Base-by-base conservation (phyloP, 306 rosid genomes). In the Ammopiptanthus mongolicus region DNA sequence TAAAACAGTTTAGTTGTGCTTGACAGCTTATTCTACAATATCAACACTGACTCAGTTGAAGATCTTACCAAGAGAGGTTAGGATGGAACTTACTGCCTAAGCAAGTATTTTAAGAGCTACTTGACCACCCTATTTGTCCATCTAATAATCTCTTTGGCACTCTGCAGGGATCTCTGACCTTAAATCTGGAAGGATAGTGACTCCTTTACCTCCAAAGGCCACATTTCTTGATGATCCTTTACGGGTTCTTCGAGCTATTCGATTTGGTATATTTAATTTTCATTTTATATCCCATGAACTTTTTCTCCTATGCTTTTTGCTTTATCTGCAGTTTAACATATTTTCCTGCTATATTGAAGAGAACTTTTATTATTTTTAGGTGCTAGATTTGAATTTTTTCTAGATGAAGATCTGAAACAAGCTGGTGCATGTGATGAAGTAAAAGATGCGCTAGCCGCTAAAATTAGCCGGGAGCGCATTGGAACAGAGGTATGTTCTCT, bases 211-310 rank as follows among this genome's bases (percentile, higher is more conserved):
- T 33, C 86, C 98, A 3, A 87, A 88, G 80, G 83, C 77, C 69
- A 95, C 98, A 46, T 95, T 95, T 86, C 83, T 91, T 89, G 97
- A 95, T 78, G 97, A 95, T 83, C 97, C 97, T 5, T 85, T 95
- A 39, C 89, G 97, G 75, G 98, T 91, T 80, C 96, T 91, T 75
- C 88, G 98, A 70, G 97, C 98, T 71, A 88, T 95, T 84, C 91
- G 98, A 31, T 95, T 95, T 77, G 93, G 97, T 95, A 87, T 46
- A 52, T 51, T 13, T 47, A 41, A 39, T 73, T 55, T 61, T 65
- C 44, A 62, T 22, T 75, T 25, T 51, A 13, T 59, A 15, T 69
- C 36, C 37, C 62, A 8, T 59, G 58, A 75, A 60, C 42, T 14
- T 67, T 53, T 68, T 73, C 47, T 44, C 36, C 34, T 21, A 19